phyloP scores from a whole-genome alignment of 2,329 filamentous ascomycete species.

The Ophiosphaerella herpotricha region DNA sequence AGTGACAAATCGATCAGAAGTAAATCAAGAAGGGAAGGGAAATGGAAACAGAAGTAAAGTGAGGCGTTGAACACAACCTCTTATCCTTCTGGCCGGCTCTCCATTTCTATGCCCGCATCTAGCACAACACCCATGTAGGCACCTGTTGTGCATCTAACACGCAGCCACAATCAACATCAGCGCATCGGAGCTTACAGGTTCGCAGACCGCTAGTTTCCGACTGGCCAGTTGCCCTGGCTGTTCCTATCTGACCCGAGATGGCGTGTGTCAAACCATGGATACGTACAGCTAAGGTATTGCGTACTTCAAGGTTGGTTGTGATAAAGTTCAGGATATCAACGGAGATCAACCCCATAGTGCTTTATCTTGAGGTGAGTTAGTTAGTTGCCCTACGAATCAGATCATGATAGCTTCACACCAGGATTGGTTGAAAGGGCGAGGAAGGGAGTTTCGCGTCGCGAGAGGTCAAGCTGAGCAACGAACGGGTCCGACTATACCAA shows the following conservation, averaged over 20 bases:
- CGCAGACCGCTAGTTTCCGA: slow-evolving; percentile 7
- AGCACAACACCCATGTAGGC: slow-evolving; percentile 5
- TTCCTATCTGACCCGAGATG: slow-evolving; percentile 4
- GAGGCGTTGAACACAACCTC: not conserved
- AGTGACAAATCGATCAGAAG: not conserved
- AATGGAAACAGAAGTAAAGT: not conserved
- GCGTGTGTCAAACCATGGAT: not conserved
- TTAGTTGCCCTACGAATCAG: no score
- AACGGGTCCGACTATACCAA: no score
- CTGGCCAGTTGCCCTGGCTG: slow-evolving; percentile 3
- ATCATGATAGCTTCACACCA: no score
- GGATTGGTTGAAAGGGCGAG: no score
- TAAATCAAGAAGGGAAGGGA: not conserved
- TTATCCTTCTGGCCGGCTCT: slow-evolving; percentile 10
- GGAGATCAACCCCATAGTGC: no score
- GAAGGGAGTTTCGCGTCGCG: no score
- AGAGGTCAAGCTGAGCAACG: no score
- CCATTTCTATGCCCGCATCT: slow-evolving; percentile 6
- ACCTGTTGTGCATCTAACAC: not conserved
- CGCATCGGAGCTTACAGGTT: slow-evolving; percentile 1
- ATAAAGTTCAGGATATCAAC: no score
- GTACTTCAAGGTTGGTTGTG: no score
- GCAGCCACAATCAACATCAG: slow-evolving; percentile 6
- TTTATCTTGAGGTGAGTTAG: no score
- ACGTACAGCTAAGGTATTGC: no score